Evolutionary conservation across 1,284 basidiomycete species (phyloP), one percentile per base, ranked within the genome.

Genomic region (Agroathelia rolfsii): DNA sequence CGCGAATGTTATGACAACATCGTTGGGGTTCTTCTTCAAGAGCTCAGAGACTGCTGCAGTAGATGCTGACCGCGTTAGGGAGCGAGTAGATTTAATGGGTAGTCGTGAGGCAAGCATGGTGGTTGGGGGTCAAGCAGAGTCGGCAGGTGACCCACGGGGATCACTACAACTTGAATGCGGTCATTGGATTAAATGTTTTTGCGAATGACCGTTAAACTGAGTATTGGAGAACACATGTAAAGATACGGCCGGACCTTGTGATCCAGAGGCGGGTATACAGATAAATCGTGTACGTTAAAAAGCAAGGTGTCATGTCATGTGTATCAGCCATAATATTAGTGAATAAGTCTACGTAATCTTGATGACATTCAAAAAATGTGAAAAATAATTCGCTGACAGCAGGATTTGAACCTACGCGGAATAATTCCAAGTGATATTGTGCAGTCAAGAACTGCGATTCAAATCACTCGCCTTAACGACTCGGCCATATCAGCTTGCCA

Each of bases 1-100:
- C 13, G 83, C 79, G 46, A 86, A 85, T 2, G 86, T 89, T 37
- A 93, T 76, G 44, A 92, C 88, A 6, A 89, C 79, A 55, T 89
- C 85, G 42, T 85, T 70, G 1, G 76, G 71, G 39, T 66, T 73
- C 65, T 78, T 82, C 50, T 75, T 61, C n/a, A 83, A 58, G 34
- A 60, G 40, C 12, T 47, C 49, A 8, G 46, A n/a, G n/a, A n/a
- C n/a, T n/a, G n/a, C n/a, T n/a, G n/a, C n/a, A n/a, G n/a, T n/a
- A n/a, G n/a, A n/a, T n/a, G n/a, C n/a, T n/a, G n/a, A n/a, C n/a
- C n/a, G n/a, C n/a, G n/a, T n/a, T n/a, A n/a, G n/a, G n/a, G n/a
- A n/a, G n/a, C n/a, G n/a, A n/a, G n/a, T n/a, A n/a, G n/a, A n/a
- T n/a, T n/a, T n/a, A n/a, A n/a, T n/a, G n/a, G n/a, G n/a, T n/a